Percentiles rank a stretch among this genome's conserved stretches.
Evolutionary conservation across 2,329 filamentous ascomycete genomes (phyloP).

Genomic region (Sporothrix humicola): DNA sequence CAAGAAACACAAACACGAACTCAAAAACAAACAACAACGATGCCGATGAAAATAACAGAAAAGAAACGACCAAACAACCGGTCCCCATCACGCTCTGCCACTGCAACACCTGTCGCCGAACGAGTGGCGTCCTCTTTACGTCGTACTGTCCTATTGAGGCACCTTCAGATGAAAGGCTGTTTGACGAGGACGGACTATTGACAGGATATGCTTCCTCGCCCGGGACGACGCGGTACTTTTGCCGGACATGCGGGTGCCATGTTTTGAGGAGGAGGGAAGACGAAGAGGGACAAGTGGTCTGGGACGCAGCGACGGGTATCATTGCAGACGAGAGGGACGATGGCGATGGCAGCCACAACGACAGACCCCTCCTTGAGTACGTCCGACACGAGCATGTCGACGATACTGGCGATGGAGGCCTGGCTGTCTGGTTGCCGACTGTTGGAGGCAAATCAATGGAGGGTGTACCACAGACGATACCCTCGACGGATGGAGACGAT

Average conservation of each 20-base stretch:
- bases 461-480: too few species aligned
- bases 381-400: constrained; percentile 40
- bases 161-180: neutral
- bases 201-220: constrained; percentile 33
- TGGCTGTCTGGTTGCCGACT: constrained; percentile 44
- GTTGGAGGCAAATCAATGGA: constrained; percentile 30
- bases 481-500: neutral
- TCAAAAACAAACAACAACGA: neutral
- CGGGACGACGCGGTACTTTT: constrained; percentile 47
- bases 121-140: constrained; percentile 48
- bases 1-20: neutral
- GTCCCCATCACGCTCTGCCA: constrained; percentile 41
- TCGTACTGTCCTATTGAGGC: constrained; percentile 47
- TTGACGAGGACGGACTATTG: constrained; percentile 34
- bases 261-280: constrained; percentile 42
- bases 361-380: constrained; percentile 23
- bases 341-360: neutral
- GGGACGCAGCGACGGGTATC: constrained; percentile 50
- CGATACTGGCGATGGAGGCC: constrained; percentile 48
- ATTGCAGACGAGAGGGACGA: constrained; percentile 36
- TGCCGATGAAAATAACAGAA: too few species aligned
- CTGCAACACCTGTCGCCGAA: constrained; percentile 41
- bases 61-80: neutral
- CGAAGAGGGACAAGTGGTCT: constrained; percentile 34
- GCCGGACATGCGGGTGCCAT: constrained; percentile 51